Percentiles rank a stretch among this genome's conserved stretches.
Conservation (phyloP, 2,329 filamentous ascomycete species). For the Cadophora malorum region DNA sequence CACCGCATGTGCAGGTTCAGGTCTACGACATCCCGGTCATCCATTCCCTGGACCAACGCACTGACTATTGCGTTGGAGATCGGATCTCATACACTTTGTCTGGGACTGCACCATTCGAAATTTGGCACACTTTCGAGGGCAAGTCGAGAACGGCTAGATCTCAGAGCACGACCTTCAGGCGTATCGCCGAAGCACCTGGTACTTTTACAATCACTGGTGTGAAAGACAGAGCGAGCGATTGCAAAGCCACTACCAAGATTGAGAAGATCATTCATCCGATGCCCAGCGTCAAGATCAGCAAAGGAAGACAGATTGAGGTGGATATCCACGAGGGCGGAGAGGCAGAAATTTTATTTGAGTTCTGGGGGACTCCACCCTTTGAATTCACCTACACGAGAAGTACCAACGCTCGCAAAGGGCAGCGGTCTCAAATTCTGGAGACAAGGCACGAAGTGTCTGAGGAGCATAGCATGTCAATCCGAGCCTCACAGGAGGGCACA, state of each 20-base stretch:
- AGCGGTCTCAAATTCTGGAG: constrained; percentile 82
- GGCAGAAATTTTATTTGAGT: constrained; percentile 92
- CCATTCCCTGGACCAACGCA: constrained; percentile 81
- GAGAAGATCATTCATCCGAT: constrained; percentile 88
- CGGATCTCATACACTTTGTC: constrained; percentile 90
- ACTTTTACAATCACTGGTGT: constrained; percentile 87
- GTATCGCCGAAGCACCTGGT: constrained; percentile 90
- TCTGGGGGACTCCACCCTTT: constrained; percentile 94
- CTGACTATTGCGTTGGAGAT: constrained; percentile 95
- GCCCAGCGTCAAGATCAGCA: constrained; percentile 88
- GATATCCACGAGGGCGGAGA: constrained; percentile 98
- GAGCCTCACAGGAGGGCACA: constrained; percentile 90
- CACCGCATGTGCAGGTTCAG: constrained; percentile 84
- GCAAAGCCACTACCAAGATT: constrained; percentile 79
- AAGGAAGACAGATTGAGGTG: constrained; percentile 78
- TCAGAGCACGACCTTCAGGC: constrained; percentile 82
- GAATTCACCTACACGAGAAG: constrained; percentile 97
- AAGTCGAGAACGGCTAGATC: constrained; percentile 79
- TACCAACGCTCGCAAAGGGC: constrained; percentile 80
- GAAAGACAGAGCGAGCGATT: constrained; percentile 87
- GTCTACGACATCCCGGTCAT: constrained; percentile 94
- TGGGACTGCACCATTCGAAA: constrained; percentile 89
- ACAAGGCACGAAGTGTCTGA: constrained; percentile 87
- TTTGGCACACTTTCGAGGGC: constrained; percentile 89
- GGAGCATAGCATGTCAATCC: constrained; percentile 80